Evolutionary conservation across 1,139 yeast species (phyloP), one percentile per base, ranked within the genome.

Genomic region (Candida albicans): DNA sequence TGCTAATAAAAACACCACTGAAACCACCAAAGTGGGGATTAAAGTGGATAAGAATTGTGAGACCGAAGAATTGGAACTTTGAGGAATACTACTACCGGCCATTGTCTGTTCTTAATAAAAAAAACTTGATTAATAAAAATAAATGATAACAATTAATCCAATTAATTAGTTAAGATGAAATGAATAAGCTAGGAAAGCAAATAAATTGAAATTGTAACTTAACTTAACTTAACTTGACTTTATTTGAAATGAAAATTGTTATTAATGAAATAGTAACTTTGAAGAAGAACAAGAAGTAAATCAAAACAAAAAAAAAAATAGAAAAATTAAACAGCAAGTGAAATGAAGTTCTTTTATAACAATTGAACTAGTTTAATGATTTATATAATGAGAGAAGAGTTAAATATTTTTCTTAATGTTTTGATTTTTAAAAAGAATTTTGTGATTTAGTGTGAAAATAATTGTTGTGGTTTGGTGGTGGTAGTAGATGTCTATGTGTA

Each of bases 1-100:
- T 4, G 75, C 64, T 0, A 65, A 33, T 11, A 84, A 58, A 54
- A 87, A 85, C 1, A 79, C 70, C 3, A 68, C 69, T 46, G 84
- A 84, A 10, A 88, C 63, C 36, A 81, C 58, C 25, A 64, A 54
- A 18, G 64, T 67, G 6, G 76, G 77, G 28, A 70, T 61, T 37
- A 72, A 62, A 9, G 70, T 59, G 24, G 76, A 61, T 41, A 73
- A 42, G 45, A 72, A 68, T 46, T 70, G 73, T 35, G 77, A 72
- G 15, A 70, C 69, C 9, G 54, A 50, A 11, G 50, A 35, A 41
- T 51, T 50, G 37, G 48, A n/a, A 15, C 31, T 13, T 12, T 35
- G 31, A 12, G 35, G 33, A 34, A 36, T 18, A 18, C 22, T 18
- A 30, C 35, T 37, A 25, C 29, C 37, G 18, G 47, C 44, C 47